Percentiles rank a stretch among this genome's conserved stretches.
These are phyloP conservation scores for Candida koratica DNA, from an alignment of 805 yeast species.

Conservation along the genomic window DNA sequence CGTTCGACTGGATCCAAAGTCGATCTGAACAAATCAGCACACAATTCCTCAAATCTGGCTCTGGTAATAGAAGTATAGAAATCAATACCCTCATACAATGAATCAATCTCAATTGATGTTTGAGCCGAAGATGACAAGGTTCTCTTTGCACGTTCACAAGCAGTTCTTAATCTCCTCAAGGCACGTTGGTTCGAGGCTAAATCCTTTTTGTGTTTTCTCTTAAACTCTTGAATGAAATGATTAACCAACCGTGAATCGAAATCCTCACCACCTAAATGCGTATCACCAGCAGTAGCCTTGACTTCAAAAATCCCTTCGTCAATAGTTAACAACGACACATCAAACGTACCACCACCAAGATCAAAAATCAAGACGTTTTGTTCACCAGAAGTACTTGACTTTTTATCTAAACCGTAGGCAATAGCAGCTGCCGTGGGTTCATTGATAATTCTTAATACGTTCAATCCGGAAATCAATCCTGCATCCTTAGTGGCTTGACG, in stretches of 20 bases:
- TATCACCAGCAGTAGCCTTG: conserved; percentile 92
- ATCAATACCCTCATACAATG: conserved; percentile 91
- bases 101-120: conserved; percentile 93
- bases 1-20: conserved; percentile 95
- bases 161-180: conserved; percentile 90
- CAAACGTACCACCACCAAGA: conserved; percentile 97
- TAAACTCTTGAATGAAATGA: conserved; percentile 87
- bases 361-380: conserved; percentile 89
- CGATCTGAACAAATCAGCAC: conserved; percentile 87
- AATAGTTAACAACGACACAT: conserved; percentile 81
- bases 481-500: conserved; percentile 46
- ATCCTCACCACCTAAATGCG: conserved; percentile 97
- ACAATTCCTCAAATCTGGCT: conserved; percentile 96
- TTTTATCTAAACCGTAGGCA: conserved; percentile 48
- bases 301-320: conserved; percentile 93
- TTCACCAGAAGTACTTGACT: conserved; percentile 52
- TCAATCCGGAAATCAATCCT: conserved; percentile 45
- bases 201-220: conserved; percentile 89
- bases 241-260: conserved; percentile 85
- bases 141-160: conserved; percentile 98
- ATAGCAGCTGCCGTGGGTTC: conserved; percentile 47
- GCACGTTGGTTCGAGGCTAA: conserved; percentile 79
- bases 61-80: conserved; percentile 93
- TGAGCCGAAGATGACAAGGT: conserved; percentile 93
- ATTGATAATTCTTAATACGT: conserved; percentile 41